These are phyloP conservation scores for Neonectria punicea DNA, from an alignment of 2,329 filamentous ascomycete species.

Conservation along the genomic window DNA sequence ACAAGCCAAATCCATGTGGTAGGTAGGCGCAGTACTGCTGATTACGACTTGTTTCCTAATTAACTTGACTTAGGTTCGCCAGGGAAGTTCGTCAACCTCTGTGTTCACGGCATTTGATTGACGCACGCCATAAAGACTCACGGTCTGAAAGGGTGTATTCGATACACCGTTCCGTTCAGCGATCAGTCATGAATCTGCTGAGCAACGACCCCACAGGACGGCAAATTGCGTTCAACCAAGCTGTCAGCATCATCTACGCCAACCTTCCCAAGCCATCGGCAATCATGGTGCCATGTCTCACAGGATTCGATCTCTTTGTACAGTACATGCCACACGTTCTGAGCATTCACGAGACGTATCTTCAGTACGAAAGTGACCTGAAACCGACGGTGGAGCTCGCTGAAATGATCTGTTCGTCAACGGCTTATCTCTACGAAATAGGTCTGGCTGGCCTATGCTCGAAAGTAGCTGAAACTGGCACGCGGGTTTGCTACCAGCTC, in stretches of 20 bases:
- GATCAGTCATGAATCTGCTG: neutral
- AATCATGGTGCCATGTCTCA: constrained; percentile 9
- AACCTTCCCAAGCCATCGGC: constrained; percentile 3
- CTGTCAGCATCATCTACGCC: neutral
- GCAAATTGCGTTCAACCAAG: constrained; percentile 4
- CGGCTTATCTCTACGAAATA: constrained; percentile 1
- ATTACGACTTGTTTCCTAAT: neutral
- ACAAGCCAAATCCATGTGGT: neutral
- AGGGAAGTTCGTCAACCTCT: neutral
- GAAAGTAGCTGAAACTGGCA: neutral
- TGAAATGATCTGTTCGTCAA: constrained; percentile 2
- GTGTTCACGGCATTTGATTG: neutral
- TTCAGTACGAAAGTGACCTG: neutral
- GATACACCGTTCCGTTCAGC: constrained; percentile 6
- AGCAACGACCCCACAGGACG: neutral
- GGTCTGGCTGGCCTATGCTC: neutral
- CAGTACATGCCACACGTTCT: constrained; percentile 10
- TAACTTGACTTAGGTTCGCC: neutral
- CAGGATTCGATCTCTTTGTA: neutral
- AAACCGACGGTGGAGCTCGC: neutral
- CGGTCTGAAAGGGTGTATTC: neutral
- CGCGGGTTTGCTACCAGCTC: neutral
- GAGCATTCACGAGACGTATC: neutral
- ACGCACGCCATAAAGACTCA: neutral
- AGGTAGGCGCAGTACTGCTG: neutral